phyloP scores from a whole-genome alignment of 805 yeast genomes.

The Lipomyces sp. region DNA sequence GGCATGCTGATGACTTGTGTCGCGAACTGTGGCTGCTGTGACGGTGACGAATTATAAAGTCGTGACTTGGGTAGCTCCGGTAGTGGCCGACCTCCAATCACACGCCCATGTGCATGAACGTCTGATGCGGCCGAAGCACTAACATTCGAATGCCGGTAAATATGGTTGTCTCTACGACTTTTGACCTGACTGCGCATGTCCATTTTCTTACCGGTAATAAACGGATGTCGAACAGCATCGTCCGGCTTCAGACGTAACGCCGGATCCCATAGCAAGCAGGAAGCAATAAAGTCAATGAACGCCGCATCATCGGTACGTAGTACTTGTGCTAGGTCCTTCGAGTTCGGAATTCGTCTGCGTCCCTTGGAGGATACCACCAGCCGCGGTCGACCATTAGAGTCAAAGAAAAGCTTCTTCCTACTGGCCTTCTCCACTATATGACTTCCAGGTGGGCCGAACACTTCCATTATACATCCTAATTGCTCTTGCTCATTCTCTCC shows the following conservation, averaged over 20 bases:
- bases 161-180: background rate
- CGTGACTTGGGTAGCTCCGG: background rate
- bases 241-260: conserved; percentile 48
- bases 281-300: conserved; percentile 57
- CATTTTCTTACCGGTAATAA: conserved; percentile 40
- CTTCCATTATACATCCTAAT: conserved; percentile 84
- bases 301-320: conserved; percentile 41
- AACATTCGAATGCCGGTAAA: background rate
- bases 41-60: background rate
- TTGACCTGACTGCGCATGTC: background rate
- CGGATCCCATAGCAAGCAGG: conserved; percentile 76
- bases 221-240: conserved; percentile 48
- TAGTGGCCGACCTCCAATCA: conserved; percentile 2
- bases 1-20: background rate
- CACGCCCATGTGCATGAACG: background rate
- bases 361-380: conserved; percentile 39
- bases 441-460: conserved; percentile 85
- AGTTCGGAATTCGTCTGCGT: conserved; percentile 38
- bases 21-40: background rate
- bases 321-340: conserved; percentile 40
- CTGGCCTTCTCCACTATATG: conserved; percentile 44
- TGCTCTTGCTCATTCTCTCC: conserved; percentile 90
- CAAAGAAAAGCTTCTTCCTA: conserved; percentile 48
- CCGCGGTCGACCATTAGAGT: conserved; percentile 45
- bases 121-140: background rate